A percentile compares a stretch with the other conserved stretches of the same genome.
Conservation (phyloP, 805 yeast genomes). For the Kuraishia floccosa region DNA sequence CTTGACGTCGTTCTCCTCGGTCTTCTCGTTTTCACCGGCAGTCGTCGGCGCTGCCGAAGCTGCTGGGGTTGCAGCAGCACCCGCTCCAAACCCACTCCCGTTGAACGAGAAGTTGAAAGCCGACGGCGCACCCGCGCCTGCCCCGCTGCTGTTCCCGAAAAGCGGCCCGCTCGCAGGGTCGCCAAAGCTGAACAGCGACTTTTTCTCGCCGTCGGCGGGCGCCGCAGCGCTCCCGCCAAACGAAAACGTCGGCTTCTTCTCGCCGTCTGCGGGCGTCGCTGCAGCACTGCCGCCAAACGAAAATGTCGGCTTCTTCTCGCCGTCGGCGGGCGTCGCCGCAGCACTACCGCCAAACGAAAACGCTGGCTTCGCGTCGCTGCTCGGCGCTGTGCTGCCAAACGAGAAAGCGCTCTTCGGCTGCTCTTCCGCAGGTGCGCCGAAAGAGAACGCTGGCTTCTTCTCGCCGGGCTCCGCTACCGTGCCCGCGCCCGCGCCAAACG, state of each 20-base stretch:
- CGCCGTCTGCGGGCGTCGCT: slow-evolving; percentile 5
- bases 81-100: slow-evolving; percentile 8
- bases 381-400: too few relatives aligned
- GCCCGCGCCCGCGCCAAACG: too few relatives aligned
- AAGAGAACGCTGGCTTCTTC: slow-evolving; percentile 7
- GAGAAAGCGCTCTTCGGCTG: too few relatives aligned
- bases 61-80: slow-evolving; percentile 3
- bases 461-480: too few relatives aligned
- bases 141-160: slow-evolving; percentile 3
- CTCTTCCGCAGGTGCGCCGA: slow-evolving; percentile 8
- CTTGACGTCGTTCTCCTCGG: slow-evolving; percentile 31
- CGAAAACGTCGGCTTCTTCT: slow-evolving; percentile 10
- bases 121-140: too few relatives aligned
- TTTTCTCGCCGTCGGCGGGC: slow-evolving; percentile 2
- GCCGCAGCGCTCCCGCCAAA: slow-evolving; percentile 10
- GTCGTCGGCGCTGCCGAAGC: slow-evolving; percentile 4
- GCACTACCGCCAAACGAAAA: slow-evolving; percentile 13
- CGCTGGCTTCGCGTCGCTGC: slow-evolving; percentile 8
- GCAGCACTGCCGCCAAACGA: slow-evolving; percentile 10
- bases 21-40: slow-evolving; percentile 18
- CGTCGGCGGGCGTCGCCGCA: slow-evolving; percentile 5
- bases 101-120: slow-evolving; percentile 14
- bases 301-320: slow-evolving; percentile 5
- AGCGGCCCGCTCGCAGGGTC: slow-evolving; percentile 8
- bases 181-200: slow-evolving; percentile 11